Conservation (phyloP, 1,139 yeast genomes). For the Geotrichum fermentans region DNA sequence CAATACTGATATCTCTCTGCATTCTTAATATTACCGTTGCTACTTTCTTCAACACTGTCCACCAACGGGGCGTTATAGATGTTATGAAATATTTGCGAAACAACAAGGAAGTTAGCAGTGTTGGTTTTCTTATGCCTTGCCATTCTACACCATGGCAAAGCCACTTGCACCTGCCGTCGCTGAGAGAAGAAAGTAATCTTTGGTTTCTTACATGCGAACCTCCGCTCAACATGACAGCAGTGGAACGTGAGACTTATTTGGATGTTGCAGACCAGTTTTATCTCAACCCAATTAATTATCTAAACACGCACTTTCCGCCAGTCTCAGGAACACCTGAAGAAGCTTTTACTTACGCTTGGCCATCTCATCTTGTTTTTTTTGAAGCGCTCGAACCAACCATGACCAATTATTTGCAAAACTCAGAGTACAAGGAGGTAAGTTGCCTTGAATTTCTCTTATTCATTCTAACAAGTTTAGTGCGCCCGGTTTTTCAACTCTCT, state of each 20-base stretch:
- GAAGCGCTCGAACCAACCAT: conserved; percentile 53
- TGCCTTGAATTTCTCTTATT: conserved; percentile 3
- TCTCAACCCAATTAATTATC: conserved; percentile 54
- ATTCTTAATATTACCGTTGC: conserved; percentile 46
- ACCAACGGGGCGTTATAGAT: conserved; percentile 82
- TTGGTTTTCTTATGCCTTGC: conserved; percentile 89
- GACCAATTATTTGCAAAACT: conserved; percentile 39
- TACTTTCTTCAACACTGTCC: conserved; percentile 53
- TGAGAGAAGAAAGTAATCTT: conserved; percentile 35
- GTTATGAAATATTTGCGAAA: conserved; percentile 53
- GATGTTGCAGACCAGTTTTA: conserved; percentile 88
- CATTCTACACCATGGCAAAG: conserved; percentile 97
- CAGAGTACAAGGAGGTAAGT: conserved; percentile 45
- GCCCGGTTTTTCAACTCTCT: conserved; percentile 67
- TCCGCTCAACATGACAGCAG: conserved; percentile 46
- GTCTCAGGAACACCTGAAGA: conserved; percentile 21
- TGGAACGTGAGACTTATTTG: conserved; percentile 46
- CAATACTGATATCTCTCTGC: conserved; percentile 28
- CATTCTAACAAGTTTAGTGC: conserved; percentile 23
- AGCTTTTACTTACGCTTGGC: conserved; percentile 52
- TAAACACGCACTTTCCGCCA: conserved; percentile 44
- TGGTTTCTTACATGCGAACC: conserved; percentile 95
- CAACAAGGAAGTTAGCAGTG: conserved; percentile 37
- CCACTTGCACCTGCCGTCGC: conserved; percentile 57
- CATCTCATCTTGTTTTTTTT: conserved; percentile 65